Percentiles rank a stretch among this genome's conserved stretches.
These are phyloP conservation scores for Verruconis gallopava DNA, from an alignment of 2,329 filamentous ascomycete species.

Conservation along the genomic window DNA sequence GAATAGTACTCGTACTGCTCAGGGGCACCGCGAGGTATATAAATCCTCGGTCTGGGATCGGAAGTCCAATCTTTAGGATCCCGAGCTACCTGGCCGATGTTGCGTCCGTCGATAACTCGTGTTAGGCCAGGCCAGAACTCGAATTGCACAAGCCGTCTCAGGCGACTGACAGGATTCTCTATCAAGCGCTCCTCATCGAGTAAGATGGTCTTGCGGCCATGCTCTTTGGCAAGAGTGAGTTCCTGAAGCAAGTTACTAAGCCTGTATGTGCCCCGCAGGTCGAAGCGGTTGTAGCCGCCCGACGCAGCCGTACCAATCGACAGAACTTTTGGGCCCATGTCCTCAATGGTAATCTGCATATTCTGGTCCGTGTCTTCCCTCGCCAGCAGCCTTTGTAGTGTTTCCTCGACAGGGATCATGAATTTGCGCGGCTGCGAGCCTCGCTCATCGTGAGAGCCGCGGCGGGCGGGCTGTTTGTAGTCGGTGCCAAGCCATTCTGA, in stretches of 20 bases:
- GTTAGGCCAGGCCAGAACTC: conserved; percentile 92
- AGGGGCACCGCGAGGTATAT: conserved; percentile 71
- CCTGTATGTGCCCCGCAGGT: conserved; percentile 93
- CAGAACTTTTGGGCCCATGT: conserved; percentile 82
- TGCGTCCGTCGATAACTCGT: conserved; percentile 75
- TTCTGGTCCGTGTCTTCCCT: conserved; percentile 91
- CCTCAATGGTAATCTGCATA: conserved; percentile 95
- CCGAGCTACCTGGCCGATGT: conserved; percentile 70
- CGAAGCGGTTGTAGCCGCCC: conserved; percentile 74
- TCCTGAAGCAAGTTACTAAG: conserved; percentile 93
- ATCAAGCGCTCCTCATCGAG: conserved; percentile 84
- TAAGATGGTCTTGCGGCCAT: conserved; percentile 77
- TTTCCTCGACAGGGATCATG: conserved; percentile 74
- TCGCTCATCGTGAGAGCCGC: conserved; percentile 45
- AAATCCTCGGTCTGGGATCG: conserved; percentile 81
- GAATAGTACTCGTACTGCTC: conserved; percentile 86
- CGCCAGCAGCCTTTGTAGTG: conserved; percentile 61
- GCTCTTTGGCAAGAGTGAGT: conserved; percentile 81
- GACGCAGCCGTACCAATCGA: conserved; percentile 75
- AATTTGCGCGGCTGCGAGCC: conserved; percentile 61
- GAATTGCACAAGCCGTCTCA: conserved; percentile 74
- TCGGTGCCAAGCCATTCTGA: not conserved
- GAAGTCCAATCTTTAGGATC: conserved; percentile 95
- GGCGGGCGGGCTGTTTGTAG: not conserved
- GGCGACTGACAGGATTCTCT: conserved; percentile 84